Evolutionary conservation across 1,139 yeast species (phyloP).

Genomic region (Meyerozyma elateridarum): DNA sequence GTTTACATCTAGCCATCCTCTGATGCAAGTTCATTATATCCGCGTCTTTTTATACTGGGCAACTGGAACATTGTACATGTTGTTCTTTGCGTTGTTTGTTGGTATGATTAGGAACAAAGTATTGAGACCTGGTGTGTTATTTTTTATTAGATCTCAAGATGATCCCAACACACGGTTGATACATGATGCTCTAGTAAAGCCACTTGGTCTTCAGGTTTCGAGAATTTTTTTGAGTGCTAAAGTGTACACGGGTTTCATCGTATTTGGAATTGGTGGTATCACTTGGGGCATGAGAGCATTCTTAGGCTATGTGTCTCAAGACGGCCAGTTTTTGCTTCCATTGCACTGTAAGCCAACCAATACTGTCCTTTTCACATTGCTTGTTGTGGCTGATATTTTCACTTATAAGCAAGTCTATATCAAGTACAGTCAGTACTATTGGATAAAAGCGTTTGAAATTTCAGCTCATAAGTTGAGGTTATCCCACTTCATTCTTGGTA

Average conservation of each 20-base stretch:
- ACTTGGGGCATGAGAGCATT: constrained; percentile 48
- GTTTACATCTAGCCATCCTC: constrained; percentile 21
- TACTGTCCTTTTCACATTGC: constrained; percentile 4
- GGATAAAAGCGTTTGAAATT: constrained; percentile 59
- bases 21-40: constrained; percentile 20
- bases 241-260: constrained; percentile 70
- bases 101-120: constrained; percentile 73
- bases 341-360: constrained; percentile 4
- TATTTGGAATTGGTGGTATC: constrained; percentile 70
- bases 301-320: constrained; percentile 1
- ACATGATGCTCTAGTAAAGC: constrained; percentile 80
- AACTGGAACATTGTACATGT: constrained; percentile 82
- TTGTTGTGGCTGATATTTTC: constrained; percentile 1
- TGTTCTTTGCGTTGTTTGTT: constrained; percentile 77
- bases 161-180: constrained; percentile 88
- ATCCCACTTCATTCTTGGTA: constrained; percentile 73
- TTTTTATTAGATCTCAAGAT: constrained; percentile 89
- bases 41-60: constrained; percentile 52
- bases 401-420: constrained; percentile 12
- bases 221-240: constrained; percentile 71
- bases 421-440: constrained; percentile 43
- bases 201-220: constrained; percentile 65
- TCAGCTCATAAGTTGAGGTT: constrained; percentile 59
- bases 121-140: constrained; percentile 83
- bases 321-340: constrained; percentile 11